These are phyloP conservation scores for Suillus subalutaceus DNA, from an alignment of 768 basidiomycete species.

Conservation along the genomic window DNA sequence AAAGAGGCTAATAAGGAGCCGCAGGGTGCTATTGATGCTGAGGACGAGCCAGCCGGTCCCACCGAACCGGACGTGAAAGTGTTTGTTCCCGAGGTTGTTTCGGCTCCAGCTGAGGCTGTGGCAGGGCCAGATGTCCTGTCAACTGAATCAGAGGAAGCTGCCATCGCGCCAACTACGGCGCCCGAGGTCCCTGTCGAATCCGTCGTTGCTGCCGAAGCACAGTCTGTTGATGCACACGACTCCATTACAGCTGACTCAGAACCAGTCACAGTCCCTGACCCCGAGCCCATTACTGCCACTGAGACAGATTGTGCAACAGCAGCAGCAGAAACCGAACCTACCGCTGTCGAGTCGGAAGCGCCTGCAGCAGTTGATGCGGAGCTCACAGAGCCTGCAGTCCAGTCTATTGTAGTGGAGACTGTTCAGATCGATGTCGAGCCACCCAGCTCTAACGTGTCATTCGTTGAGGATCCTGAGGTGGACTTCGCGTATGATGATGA, in stretches of 20 bases:
- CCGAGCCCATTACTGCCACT: slow-evolving; percentile 4
- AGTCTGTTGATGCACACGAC: not conserved
- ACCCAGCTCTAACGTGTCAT: slow-evolving; percentile 7
- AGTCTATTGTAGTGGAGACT: not conserved
- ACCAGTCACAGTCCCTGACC: not conserved
- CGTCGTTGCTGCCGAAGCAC: not conserved
- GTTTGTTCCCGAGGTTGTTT: not conserved
- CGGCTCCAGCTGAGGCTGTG: not conserved
- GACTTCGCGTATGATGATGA: not conserved
- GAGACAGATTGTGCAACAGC: not conserved
- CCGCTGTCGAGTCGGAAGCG: not conserved
- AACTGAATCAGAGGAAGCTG: not conserved
- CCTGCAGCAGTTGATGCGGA: not conserved
- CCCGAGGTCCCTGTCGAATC: not conserved
- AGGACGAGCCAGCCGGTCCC: not conserved
- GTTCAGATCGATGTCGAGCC: slow-evolving; percentile 10
- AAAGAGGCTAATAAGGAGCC: slow-evolving; percentile 1
- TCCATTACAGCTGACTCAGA: not conserved
- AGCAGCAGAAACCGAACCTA: not conserved
- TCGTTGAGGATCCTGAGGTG: slow-evolving; percentile 12
- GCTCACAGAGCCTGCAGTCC: not conserved
- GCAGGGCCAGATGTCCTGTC: not conserved
- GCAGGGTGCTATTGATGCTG: not conserved
- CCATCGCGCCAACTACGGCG: not conserved
- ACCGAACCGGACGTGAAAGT: slow-evolving; percentile 5